These are phyloP conservation scores for Moelleriella libera DNA, from an alignment of 2,329 filamentous ascomycete species.

Conservation along the genomic window DNA sequence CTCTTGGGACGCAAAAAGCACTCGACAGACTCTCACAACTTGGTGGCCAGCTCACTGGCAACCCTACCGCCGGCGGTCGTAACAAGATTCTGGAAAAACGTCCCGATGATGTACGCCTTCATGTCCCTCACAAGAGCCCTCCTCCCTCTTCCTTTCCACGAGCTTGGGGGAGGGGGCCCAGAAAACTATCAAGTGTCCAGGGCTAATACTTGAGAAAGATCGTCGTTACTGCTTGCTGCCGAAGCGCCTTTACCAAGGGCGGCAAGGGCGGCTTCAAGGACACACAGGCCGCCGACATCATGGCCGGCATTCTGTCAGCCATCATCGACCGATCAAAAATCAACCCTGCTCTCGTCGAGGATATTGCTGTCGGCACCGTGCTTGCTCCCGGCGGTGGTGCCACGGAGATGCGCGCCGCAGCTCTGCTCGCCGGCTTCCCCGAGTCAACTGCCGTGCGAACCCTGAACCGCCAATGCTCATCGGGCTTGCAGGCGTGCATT, in stretches of 20 bases:
- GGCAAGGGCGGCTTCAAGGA: slow-evolving; percentile 95
- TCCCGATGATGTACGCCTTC: slow-evolving; percentile 45
- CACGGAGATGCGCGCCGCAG: slow-evolving; percentile 90
- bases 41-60: slow-evolving; percentile 48
- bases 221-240: slow-evolving; percentile 83
- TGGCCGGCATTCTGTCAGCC: slow-evolving; percentile 69
- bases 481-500: slow-evolving; percentile 80
- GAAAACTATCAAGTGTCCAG: no score
- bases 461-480: slow-evolving; percentile 89
- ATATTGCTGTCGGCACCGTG: slow-evolving; percentile 83
- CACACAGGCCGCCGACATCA: slow-evolving; percentile 72
- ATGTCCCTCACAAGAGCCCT: not conserved
- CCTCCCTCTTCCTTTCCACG: slow-evolving; percentile 1
- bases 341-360: slow-evolving; percentile 77
- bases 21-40: slow-evolving; percentile 45
- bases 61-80: slow-evolving; percentile 36
- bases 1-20: slow-evolving; percentile 19
- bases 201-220: slow-evolving; percentile 30
- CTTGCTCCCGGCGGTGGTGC: slow-evolving; percentile 87
- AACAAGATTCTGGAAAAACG: slow-evolving; percentile 50
- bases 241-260: slow-evolving; percentile 83
- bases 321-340: slow-evolving; percentile 77
- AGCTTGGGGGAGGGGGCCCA: no score
- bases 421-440: slow-evolving; percentile 82
- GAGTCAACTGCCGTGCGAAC: slow-evolving; percentile 71